Conservation (phyloP, 192 early-diverging fungal species). For the Coemansia sp. region DNA sequence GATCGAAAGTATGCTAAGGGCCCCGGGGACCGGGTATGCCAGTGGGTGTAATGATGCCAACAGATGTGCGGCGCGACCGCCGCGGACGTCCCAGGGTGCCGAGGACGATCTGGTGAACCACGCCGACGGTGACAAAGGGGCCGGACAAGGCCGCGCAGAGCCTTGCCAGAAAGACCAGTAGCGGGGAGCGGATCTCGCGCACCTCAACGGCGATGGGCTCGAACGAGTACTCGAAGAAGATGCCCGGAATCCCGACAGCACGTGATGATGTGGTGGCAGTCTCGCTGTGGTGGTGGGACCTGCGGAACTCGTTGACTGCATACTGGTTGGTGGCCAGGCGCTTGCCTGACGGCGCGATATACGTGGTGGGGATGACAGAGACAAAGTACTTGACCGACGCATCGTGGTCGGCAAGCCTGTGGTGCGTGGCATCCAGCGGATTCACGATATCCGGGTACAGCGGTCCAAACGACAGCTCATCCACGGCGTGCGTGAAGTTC, state of each 20-base stretch:
- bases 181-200: constrained; percentile 61
- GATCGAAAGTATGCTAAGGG: no score
- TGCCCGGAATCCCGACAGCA: constrained; percentile 49
- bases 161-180: constrained; percentile 74
- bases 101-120: constrained; percentile 49
- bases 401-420: constrained; percentile 61
- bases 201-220: constrained; percentile 86
- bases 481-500: constrained; percentile 94
- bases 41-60: no score
- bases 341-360: constrained; percentile 60
- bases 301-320: constrained; percentile 82
- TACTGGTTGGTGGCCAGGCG: constrained; percentile 89
- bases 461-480: constrained; percentile 87
- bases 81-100: no score
- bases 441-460: constrained; percentile 83
- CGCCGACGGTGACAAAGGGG: constrained; percentile 68
- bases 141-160: constrained; percentile 88
- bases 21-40: no score
- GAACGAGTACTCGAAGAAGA: constrained; percentile 92
- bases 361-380: constrained; percentile 80
- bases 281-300: constrained; percentile 4
- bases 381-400: constrained; percentile 87
- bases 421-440: constrained; percentile 81
- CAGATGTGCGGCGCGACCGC: no score
- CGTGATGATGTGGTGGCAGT: no score